phyloP scores from a whole-genome alignment of 1,284 basidiomycete genomes.

The Jaminaea rosea region DNA sequence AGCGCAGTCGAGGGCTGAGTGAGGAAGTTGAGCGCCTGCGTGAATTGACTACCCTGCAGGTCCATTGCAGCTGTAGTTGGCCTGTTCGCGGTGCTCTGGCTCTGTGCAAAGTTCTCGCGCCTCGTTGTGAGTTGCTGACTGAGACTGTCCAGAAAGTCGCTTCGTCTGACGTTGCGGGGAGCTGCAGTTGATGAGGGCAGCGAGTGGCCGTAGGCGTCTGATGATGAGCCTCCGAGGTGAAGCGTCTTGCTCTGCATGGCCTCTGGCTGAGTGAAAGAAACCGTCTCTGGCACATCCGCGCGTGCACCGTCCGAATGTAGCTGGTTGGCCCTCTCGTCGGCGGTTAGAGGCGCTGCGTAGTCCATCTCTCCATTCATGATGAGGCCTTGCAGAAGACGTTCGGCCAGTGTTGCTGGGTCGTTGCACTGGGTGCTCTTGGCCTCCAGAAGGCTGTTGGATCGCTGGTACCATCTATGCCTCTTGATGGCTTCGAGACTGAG shows the following conservation, averaged over 20 bases:
- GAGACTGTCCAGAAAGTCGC: constrained; percentile 12
- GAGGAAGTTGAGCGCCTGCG: constrained; percentile 27
- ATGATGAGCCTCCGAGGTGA: not conserved
- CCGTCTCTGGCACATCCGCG: constrained; percentile 36
- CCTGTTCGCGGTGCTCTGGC: not conserved
- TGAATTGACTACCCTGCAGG: constrained; percentile 31
- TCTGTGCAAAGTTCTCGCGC: constrained; percentile 13
- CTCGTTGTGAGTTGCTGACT: constrained; percentile 27
- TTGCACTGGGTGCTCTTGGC: constrained; percentile 26
- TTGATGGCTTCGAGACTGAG: constrained; percentile 36
- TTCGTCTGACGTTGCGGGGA: not conserved
- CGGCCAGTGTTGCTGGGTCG: constrained; percentile 43
- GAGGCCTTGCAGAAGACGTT: constrained; percentile 41
- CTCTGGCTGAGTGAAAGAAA: constrained; percentile 45
- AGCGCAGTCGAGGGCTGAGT: not conserved
- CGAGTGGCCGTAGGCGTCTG: not conserved
- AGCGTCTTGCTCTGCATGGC: constrained; percentile 16
- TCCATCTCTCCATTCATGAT: constrained; percentile 42
- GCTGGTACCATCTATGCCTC: constrained; percentile 42
- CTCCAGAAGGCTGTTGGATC: constrained; percentile 33
- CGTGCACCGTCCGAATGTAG: constrained; percentile 42
- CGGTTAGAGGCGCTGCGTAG: constrained; percentile 9
- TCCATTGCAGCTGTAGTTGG: constrained; percentile 9
- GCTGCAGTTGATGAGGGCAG: constrained; percentile 2
- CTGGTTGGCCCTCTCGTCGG: constrained; percentile 12